These are phyloP conservation scores for Carpinus viminea DNA, from an alignment of 306 rosid genomes.

Conservation along the genomic window DNA sequence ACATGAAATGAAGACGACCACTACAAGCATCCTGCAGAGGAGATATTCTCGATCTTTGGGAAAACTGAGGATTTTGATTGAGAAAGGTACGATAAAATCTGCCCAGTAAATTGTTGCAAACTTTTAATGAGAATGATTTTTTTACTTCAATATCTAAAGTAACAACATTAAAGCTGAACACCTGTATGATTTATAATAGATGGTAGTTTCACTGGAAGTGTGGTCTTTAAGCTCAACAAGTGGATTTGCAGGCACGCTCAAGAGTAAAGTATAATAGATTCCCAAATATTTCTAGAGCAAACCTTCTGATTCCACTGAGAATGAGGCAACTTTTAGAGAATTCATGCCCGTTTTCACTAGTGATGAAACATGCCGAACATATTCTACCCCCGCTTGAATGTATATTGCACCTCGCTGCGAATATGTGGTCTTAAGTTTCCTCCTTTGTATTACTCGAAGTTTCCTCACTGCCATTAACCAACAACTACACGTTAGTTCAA, in stretches of 20 bases:
- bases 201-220: neutral
- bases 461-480: conserved; percentile 65
- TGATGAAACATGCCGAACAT: conserved; percentile 72
- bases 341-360: conserved; percentile 70
- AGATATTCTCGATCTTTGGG: neutral
- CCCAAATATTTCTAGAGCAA: conserved; percentile 26
- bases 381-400: conserved; percentile 77
- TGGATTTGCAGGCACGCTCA: neutral
- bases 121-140: neutral
- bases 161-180: neutral
- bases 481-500: conserved; percentile 4
- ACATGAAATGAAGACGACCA: neutral
- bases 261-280: neutral
- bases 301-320: conserved; percentile 66
- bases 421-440: conserved; percentile 67
- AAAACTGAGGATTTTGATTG: neutral
- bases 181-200: neutral
- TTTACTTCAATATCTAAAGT: neutral
- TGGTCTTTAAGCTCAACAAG: neutral
- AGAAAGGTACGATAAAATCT: neutral
- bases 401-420: conserved; percentile 77
- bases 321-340: conserved; percentile 58
- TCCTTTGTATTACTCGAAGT: conserved; percentile 76
- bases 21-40: neutral
- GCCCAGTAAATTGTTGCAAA: neutral